These are phyloP conservation scores for Kurtzmaniella quercitrusa DNA, from an alignment of 1,139 yeast species.

Conservation along the genomic window DNA sequence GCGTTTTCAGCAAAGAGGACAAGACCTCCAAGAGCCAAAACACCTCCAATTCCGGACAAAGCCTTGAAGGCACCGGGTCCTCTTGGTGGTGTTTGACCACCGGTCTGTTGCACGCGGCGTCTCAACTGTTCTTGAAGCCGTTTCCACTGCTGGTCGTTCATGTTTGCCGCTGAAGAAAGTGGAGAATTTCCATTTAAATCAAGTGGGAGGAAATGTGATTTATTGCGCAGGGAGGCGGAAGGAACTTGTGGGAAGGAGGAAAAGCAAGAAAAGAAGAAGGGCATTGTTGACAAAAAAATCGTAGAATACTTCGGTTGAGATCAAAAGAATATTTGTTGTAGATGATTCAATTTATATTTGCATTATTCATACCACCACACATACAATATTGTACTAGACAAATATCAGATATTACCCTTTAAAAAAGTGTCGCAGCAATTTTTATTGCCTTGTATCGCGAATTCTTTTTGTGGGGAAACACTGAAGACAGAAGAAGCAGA, in stretches of 20 bases:
- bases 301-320: too few relatives aligned
- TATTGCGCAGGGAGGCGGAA: background rate
- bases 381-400: too few relatives aligned
- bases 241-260: background rate
- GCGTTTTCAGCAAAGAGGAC: conserved; percentile 67
- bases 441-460: too few relatives aligned
- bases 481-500: too few relatives aligned
- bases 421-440: too few relatives aligned
- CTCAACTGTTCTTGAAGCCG: conserved; percentile 62
- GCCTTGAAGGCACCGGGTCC: conserved; percentile 57
- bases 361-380: too few relatives aligned
- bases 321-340: too few relatives aligned
- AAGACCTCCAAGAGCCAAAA: conserved; percentile 69
- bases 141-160: conserved; percentile 64
- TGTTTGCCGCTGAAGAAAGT: conserved; percentile 11
- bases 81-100: conserved; percentile 31
- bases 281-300: too few relatives aligned
- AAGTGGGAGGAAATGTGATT: background rate
- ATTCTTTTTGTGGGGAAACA: too few relatives aligned
- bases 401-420: too few relatives aligned
- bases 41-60: conserved; percentile 77
- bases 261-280: background rate
- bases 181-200: background rate
- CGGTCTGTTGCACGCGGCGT: conserved; percentile 57
- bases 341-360: too few relatives aligned